Conservation (phyloP, 148 eudicot genomes). For the Polygonum maritimum region DNA sequence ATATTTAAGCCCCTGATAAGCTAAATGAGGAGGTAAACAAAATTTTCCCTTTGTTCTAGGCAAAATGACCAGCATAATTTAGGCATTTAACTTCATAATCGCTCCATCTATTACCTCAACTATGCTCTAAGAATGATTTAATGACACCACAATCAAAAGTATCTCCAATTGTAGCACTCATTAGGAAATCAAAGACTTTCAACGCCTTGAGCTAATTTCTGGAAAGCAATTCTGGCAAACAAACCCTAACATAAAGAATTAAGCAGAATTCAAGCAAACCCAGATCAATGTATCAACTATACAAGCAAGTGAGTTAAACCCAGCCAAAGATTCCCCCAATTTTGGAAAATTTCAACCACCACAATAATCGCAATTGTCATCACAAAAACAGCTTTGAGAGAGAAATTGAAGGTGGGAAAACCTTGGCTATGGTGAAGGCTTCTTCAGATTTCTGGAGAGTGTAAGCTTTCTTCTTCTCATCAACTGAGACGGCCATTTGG, state of each 20-base stretch:
- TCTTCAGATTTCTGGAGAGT: slow-evolving; percentile 79
- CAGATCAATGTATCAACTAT: not conserved
- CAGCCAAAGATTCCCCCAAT: not conserved
- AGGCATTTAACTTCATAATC: not conserved
- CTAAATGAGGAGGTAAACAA: not conserved
- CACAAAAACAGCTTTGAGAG: not conserved
- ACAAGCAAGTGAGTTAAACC: not conserved
- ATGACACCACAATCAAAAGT: not conserved
- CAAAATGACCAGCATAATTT: not conserved
- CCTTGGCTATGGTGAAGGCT: slow-evolving; percentile 83
- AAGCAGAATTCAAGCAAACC: not conserved
- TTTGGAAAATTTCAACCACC: not conserved
- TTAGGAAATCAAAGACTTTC: not conserved
- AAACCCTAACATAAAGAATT: not conserved
- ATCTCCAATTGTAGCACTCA: not conserved
- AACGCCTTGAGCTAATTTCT: not conserved
- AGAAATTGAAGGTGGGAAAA: slow-evolving; percentile 7
- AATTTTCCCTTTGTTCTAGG: not conserved
- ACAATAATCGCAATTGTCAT: not conserved
- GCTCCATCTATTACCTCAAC: not conserved
- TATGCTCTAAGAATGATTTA: not conserved
- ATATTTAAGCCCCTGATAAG: not conserved
- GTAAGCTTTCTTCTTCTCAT: slow-evolving; percentile 57
- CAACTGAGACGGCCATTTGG: slow-evolving; percentile 55
- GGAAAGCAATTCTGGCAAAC: not conserved